Conservation (phyloP, 257 asterid species). For the Paulownia fortunei region DNA sequence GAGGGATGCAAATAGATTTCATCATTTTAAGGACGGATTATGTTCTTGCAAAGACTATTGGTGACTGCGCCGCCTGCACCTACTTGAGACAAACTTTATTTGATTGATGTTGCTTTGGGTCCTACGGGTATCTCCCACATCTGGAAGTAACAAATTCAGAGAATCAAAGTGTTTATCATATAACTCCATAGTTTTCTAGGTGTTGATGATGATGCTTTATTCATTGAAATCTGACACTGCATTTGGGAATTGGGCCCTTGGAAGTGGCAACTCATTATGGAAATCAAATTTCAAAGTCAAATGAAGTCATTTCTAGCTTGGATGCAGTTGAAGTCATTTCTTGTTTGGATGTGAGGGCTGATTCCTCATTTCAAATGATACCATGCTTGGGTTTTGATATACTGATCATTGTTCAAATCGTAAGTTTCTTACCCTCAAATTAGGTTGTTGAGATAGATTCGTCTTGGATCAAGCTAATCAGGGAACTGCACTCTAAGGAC, state of each 20-base stretch:
- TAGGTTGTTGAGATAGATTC: not conserved
- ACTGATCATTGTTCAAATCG: conserved; percentile 1
- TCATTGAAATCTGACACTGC: conserved; percentile 2
- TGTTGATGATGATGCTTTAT: conserved; percentile 6
- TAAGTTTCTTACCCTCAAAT: not conserved
- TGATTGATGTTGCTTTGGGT: not conserved
- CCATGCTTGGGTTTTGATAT: not conserved
- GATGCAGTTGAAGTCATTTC: conserved; percentile 4
- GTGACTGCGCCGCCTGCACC: conserved; percentile 40
- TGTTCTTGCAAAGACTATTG: conserved; percentile 79
- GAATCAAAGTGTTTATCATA: not conserved
- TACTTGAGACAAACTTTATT: not conserved
- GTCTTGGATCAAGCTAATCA: not conserved
- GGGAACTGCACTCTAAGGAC: not conserved
- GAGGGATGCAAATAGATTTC: conserved; percentile 76
- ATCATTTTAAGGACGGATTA: conserved; percentile 63
- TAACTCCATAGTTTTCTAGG: conserved; percentile 3
- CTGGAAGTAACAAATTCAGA: not conserved
- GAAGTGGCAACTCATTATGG: not conserved
- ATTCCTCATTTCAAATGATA: not conserved
- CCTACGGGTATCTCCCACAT: not conserved
- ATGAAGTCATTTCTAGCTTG: not conserved
- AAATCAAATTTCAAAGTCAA: not conserved
- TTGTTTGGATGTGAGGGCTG: not conserved
- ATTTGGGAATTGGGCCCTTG: conserved; percentile 7